Conservation (phyloP, 2,329 filamentous ascomycete genomes). For the Lachnellula occidentalis region DNA sequence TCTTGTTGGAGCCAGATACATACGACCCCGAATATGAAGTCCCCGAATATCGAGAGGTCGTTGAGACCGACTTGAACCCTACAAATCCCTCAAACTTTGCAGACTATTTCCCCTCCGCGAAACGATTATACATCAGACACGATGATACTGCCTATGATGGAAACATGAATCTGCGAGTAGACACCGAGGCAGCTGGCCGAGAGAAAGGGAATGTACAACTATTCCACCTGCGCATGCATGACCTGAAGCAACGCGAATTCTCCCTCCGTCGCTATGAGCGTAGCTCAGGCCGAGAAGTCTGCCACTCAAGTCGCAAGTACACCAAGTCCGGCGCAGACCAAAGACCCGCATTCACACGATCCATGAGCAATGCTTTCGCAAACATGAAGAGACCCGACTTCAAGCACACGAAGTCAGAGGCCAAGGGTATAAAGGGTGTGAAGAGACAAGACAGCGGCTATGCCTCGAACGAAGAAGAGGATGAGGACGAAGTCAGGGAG, state of each 20-base stretch:
- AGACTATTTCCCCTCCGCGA: conserved; percentile 77
- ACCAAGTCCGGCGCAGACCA: conserved; percentile 45
- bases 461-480: conserved; percentile 42
- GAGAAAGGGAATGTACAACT: conserved; percentile 66
- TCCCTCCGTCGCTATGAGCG: conserved; percentile 88
- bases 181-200: conserved; percentile 56
- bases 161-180: conserved; percentile 92
- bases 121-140: conserved; percentile 76
- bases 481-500: conserved; percentile 18
- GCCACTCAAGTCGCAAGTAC: conserved; percentile 72
- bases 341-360: conserved; percentile 40
- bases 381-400: conserved; percentile 43
- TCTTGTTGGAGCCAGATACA: conserved; percentile 44
- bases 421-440: conserved; percentile 10
- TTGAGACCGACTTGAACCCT: conserved; percentile 62
- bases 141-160: conserved; percentile 87
- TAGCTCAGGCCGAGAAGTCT: conserved; percentile 88
- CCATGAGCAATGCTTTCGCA: conserved; percentile 50
- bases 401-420: conserved; percentile 30
- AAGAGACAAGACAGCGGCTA: conserved; percentile 49
- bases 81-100: conserved; percentile 80
- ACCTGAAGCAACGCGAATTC: conserved; percentile 79
- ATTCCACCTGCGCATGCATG: conserved; percentile 93
- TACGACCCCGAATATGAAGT: conserved; percentile 32
- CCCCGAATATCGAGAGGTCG: conserved; percentile 47